phyloP scores from a whole-genome alignment of 768 basidiomycete genomes.

The Phlebiopsis gigantea region DNA sequence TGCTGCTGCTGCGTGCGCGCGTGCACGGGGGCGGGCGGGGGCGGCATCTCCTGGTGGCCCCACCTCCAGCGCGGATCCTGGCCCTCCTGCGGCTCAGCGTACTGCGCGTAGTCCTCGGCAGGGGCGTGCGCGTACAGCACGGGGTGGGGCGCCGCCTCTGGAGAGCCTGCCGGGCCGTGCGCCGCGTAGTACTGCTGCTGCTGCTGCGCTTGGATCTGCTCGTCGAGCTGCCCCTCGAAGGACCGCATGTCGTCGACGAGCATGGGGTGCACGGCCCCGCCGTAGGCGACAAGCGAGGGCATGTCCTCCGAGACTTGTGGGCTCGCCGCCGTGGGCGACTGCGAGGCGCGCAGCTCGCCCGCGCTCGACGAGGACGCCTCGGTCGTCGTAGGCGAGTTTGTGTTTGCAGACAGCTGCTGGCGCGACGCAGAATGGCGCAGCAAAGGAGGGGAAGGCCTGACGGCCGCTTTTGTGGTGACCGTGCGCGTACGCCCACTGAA shows the following conservation, averaged over 20 bases:
- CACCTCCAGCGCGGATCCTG: slow-evolving; percentile 2
- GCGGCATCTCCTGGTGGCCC: neutral
- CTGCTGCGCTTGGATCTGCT: slow-evolving; percentile 21
- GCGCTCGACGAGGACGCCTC: neutral
- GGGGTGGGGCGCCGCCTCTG: neutral
- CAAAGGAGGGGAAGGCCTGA: slow-evolving; percentile 1
- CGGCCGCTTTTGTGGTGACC: slow-evolving; percentile 39
- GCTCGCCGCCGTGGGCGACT: slow-evolving; percentile 2
- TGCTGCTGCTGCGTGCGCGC: neutral
- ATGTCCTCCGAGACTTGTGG: slow-evolving; percentile 14
- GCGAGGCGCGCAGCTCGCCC: neutral
- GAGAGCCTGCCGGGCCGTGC: neutral
- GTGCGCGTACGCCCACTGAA: slow-evolving; percentile 75
- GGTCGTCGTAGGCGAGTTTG: neutral
- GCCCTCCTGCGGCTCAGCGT: slow-evolving; percentile 3
- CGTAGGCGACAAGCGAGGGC: slow-evolving; percentile 16
- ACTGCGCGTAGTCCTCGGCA: slow-evolving; percentile 6
- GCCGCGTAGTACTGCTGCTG: slow-evolving; percentile 11
- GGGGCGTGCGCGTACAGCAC: neutral
- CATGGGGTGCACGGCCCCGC: slow-evolving; percentile 25
- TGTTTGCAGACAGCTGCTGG: slow-evolving; percentile 10
- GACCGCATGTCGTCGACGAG: slow-evolving; percentile 27
- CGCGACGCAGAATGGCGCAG: slow-evolving; percentile 8
- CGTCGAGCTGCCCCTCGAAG: slow-evolving; percentile 26
- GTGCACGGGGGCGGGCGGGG: neutral